These are phyloP conservation scores for Brettanomyces nanus DNA, from an alignment of 805 yeast genomes.

Conservation along the genomic window DNA sequence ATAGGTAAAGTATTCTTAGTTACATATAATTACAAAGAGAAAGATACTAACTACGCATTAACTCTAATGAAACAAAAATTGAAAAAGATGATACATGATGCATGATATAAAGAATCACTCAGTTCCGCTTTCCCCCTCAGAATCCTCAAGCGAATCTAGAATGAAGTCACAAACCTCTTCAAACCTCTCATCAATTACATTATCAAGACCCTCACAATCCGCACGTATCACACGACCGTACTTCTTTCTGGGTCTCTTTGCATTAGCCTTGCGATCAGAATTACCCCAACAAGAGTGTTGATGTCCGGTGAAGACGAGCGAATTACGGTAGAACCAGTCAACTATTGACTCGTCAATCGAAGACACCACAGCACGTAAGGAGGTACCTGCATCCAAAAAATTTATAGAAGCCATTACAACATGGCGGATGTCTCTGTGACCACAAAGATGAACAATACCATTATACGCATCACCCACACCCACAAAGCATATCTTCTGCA, in stretches of 20 bases:
- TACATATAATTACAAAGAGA: not conserved
- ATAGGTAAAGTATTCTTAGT: too few relatives aligned
- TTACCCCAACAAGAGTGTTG: slow-evolving; percentile 71
- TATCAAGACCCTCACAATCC: slow-evolving; percentile 64
- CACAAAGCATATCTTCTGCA: slow-evolving; percentile 64
- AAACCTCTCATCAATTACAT: slow-evolving; percentile 70
- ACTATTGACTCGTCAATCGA: slow-evolving; percentile 81
- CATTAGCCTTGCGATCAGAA: slow-evolving; percentile 21
- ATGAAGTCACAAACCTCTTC: slow-evolving; percentile 83
- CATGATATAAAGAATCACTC: slow-evolving; percentile 3
- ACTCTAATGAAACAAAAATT: too few relatives aligned
- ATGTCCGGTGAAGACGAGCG: slow-evolving; percentile 70
- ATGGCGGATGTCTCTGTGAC: slow-evolving; percentile 67
- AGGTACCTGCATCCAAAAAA: slow-evolving; percentile 56
- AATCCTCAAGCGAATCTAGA: slow-evolving; percentile 68
- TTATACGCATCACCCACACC: slow-evolving; percentile 89
- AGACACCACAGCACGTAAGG: slow-evolving; percentile 74
- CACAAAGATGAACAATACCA: slow-evolving; percentile 78
- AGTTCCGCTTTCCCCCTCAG: slow-evolving; percentile 33
- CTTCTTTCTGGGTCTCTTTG: slow-evolving; percentile 77
- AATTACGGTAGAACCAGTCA: slow-evolving; percentile 87
- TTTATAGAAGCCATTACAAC: slow-evolving; percentile 62
- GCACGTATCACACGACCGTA: slow-evolving; percentile 83
- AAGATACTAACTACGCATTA: not conserved
- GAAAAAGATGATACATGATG: too few relatives aligned